phyloP scores from a whole-genome alignment of 768 basidiomycete genomes.

The Pleurotus citrinopileatus region DNA sequence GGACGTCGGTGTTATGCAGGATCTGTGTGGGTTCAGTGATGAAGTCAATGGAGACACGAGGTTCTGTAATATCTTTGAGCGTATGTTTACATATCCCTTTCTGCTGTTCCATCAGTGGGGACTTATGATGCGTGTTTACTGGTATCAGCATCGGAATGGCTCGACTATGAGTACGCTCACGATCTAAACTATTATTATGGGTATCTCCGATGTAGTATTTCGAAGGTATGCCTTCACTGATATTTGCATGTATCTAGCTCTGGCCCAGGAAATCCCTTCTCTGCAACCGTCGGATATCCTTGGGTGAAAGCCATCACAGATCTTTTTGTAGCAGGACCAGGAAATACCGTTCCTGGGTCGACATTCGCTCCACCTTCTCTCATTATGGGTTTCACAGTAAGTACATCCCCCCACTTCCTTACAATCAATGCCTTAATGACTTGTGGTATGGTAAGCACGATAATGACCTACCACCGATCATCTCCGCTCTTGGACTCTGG shows the following conservation, averaged over 20 bases:
- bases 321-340: slow-evolving; percentile 31
- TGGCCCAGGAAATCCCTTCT: slow-evolving; percentile 42
- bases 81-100: slow-evolving; percentile 17
- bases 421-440: neutral
- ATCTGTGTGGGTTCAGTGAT: slow-evolving; percentile 38
- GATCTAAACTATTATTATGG: slow-evolving; percentile 47
- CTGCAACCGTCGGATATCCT: slow-evolving; percentile 35
- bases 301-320: slow-evolving; percentile 37
- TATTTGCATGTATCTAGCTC: slow-evolving; percentile 22
- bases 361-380: slow-evolving; percentile 34
- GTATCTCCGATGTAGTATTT: slow-evolving; percentile 15
- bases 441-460: slow-evolving; percentile 29
- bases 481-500: slow-evolving; percentile 41
- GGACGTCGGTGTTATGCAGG: slow-evolving; percentile 41
- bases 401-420: neutral
- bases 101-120: neutral
- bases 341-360: slow-evolving; percentile 18
- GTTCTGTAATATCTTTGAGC: slow-evolving; percentile 39
- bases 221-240: neutral
- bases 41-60: slow-evolving; percentile 35
- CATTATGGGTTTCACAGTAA: slow-evolving; percentile 41
- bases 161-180: slow-evolving; percentile 41
- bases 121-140: neutral
- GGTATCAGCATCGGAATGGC: slow-evolving; percentile 34
- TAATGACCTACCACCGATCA: slow-evolving; percentile 40